Base-by-base conservation (phyloP, 78 protist species). In the Blattamonas nauphoetae region DNA sequence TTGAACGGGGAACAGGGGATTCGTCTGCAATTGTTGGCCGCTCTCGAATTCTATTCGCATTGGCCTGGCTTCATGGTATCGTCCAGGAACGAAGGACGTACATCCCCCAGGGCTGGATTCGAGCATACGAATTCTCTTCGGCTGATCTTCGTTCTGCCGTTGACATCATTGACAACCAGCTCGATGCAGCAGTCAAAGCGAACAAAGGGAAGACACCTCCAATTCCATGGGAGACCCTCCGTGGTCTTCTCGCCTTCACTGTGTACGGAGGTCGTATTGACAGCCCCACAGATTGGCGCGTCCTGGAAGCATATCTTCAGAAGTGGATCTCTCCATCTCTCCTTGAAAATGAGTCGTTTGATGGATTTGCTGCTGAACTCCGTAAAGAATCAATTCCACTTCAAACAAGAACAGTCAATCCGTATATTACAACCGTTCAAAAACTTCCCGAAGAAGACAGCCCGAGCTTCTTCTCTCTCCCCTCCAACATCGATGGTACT, bases 21-120 rank as follows among this genome's bases (percentile, higher is more conserved):
- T 55, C 71, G 11, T 11, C 64, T 55, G 38, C 5, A 2, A 89
- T 63, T 41, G 33, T n/a, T 1, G 0, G 45, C 81, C 89, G 78
- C 34, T 85, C 91, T 5, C 91, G 80, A 86, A 46, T 89, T 36
- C 88, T 87, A 44, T 90, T 94, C 86, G 80, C 85, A 6, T 84
- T 91, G 38, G 94, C 95, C n/a, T 93, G 92, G 93, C 89, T 94
- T 80, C 96, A 94, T 42, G 93, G 91, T 4, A 4, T 94, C 34
- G 77, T 94, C 84, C 96, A 93, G 81, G 96, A 94, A 92, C 90
- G 96, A 3, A 89, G 94, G 83, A 84, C 93, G n/a, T 94, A 89
- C 91, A 81, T 92, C 42, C 96, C 96, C 46, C 96, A 93, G 63
- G 96, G 95, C 41, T 94, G 94, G 94, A 55, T 89, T 84, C 92